Conservation (phyloP, 2,329 filamentous ascomycete species). For the Phialophora tarda region DNA sequence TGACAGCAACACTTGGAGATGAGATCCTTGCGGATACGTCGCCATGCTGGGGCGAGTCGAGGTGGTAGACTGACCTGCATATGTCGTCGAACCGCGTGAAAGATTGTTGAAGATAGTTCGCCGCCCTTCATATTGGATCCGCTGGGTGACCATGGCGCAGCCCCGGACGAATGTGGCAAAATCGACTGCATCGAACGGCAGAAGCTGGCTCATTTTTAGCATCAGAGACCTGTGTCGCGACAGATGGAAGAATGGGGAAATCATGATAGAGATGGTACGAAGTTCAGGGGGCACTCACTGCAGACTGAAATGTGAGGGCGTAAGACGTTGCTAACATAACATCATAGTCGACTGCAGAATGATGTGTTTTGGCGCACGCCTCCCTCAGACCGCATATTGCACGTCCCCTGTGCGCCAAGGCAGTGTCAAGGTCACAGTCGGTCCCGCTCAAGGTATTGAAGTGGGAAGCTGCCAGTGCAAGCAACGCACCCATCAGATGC, state of each 20-base stretch:
- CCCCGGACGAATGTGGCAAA: conserved; percentile 43
- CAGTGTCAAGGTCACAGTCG: conserved; percentile 58
- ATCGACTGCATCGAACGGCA: conserved; percentile 41
- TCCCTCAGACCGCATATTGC: conserved; percentile 67
- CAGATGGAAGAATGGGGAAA: too few relatives aligned
- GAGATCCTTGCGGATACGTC: conserved; percentile 12
- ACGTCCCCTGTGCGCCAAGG: conserved; percentile 69
- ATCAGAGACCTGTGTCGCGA: too few relatives aligned
- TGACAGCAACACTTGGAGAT: conserved; percentile 36
- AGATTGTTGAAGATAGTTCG: conserved; percentile 20
- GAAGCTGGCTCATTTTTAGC: conserved; percentile 6
- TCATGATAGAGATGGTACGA: too few relatives aligned
- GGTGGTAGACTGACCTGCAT: background rate
- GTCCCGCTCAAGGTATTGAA: conserved; percentile 48
- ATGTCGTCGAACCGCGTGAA: background rate
- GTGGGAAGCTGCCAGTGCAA: conserved; percentile 70
- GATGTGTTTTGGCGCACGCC: conserved; percentile 48
- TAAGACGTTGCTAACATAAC: conserved; percentile 42
- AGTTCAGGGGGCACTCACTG: conserved; percentile 18
- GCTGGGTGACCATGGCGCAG: conserved; percentile 44
- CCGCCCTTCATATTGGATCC: conserved; percentile 35
- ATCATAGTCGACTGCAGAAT: conserved; percentile 36
- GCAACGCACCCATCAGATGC: conserved; percentile 71
- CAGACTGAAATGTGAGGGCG: conserved; percentile 41
- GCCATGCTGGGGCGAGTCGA: background rate